Conservation (phyloP, 2,329 filamentous ascomycete genomes). For the Trichoderma simmonsii region DNA sequence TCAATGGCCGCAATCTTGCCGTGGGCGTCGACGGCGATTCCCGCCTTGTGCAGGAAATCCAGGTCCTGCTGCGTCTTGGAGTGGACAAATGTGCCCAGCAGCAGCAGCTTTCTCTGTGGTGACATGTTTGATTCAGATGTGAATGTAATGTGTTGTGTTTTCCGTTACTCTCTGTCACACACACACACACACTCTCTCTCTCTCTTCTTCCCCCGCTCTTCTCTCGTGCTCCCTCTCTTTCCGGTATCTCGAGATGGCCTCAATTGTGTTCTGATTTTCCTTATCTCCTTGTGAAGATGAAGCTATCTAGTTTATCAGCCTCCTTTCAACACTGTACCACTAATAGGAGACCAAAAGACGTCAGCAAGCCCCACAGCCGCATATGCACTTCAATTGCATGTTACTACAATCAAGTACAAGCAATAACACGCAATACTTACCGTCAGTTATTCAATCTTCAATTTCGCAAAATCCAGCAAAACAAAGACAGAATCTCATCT, state of each 20-base stretch:
- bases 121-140: conserved; percentile 13
- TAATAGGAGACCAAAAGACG: neutral
- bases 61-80: conserved; percentile 47
- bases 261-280: neutral
- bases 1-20: conserved; percentile 53
- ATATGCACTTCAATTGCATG: neutral
- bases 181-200: neutral
- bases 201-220: neutral
- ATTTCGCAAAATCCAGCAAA: neutral
- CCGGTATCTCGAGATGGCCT: neutral
- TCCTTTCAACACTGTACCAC: neutral
- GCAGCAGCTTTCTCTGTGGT: conserved; percentile 41
- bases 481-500: neutral
- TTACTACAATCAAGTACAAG: neutral
- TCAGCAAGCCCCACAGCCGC: neutral
- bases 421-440: neutral
- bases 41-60: conserved; percentile 49
- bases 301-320: neutral
- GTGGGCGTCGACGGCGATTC: conserved; percentile 47
- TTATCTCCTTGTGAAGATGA: neutral
- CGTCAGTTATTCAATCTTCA: neutral
- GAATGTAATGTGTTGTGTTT: neutral
- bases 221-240: neutral
- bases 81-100: conserved; percentile 56
- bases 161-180: neutral